Conservation (phyloP, 2,329 filamentous ascomycete species). For the Tolypocladium cylindrosporum region DNA sequence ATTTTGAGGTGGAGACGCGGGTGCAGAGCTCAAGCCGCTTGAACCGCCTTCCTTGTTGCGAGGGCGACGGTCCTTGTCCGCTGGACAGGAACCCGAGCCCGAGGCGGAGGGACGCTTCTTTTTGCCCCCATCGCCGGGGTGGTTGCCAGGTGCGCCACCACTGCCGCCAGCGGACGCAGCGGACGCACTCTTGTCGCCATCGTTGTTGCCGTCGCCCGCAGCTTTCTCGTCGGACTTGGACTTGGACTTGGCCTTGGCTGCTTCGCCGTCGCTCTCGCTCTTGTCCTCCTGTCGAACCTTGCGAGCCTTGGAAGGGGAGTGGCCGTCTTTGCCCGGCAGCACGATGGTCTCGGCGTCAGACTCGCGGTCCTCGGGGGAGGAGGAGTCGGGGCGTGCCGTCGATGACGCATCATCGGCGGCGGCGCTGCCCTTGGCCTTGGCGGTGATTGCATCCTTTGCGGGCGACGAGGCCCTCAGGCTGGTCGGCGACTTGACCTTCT, state of each 20-base stretch:
- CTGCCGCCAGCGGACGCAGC: constrained; percentile 12
- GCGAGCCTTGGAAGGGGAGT: constrained; percentile 52
- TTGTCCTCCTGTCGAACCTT: constrained; percentile 58
- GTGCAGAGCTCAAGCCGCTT: constrained; percentile 49
- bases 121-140: constrained; percentile 25
- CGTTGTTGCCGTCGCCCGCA: constrained; percentile 23
- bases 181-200: constrained; percentile 21
- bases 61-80: constrained; percentile 29
- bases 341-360: constrained; percentile 67
- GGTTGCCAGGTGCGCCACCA: constrained; percentile 19
- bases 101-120: constrained; percentile 36
- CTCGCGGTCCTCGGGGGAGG: constrained; percentile 44
- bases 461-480: constrained; percentile 7
- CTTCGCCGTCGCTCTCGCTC: constrained; percentile 43
- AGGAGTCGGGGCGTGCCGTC: constrained; percentile 23
- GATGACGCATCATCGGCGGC: constrained; percentile 1
- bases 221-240: not conserved
- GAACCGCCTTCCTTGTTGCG: constrained; percentile 38
- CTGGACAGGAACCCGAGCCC: constrained; percentile 9
- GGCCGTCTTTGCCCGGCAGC: constrained; percentile 52
- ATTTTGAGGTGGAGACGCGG: constrained; percentile 40
- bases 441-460: constrained; percentile 4
- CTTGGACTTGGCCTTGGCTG: constrained; percentile 14
- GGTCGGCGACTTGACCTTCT: constrained; percentile 7
- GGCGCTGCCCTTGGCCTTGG: constrained; percentile 1